phyloP scores from a whole-genome alignment of 805 yeast species.

The Dipodascus albidus region DNA sequence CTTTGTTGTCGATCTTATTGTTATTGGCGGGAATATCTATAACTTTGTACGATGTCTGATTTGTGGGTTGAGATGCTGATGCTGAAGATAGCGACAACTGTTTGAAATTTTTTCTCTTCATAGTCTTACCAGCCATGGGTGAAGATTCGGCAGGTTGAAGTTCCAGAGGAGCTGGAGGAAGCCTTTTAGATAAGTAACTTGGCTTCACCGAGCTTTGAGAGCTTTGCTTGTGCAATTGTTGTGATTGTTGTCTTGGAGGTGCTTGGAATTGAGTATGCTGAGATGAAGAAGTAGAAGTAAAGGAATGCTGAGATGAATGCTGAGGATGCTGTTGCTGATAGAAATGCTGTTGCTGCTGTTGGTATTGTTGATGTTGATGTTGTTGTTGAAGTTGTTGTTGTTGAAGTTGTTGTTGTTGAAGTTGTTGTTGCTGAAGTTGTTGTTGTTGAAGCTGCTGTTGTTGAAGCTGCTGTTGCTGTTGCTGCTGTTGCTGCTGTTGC shows the following conservation, averaged over 20 bases:
- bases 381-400: constrained; percentile 3
- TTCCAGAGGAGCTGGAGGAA: background rate
- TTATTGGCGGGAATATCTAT: constrained; percentile 1
- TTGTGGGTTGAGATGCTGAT: constrained; percentile 6
- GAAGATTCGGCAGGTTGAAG: background rate
- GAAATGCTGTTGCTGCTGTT: background rate
- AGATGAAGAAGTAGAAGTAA: no score
- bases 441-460: background rate
- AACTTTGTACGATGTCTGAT: background rate
- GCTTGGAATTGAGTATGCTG: background rate
- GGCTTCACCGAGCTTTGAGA: background rate
- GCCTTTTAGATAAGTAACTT: background rate
- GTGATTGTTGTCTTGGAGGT: background rate
- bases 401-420: constrained; percentile 5
- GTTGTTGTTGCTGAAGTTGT: constrained; percentile 3
- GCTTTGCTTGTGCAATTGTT: background rate
- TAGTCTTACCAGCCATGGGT: constrained; percentile 25
- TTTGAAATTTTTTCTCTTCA: constrained; percentile 50
- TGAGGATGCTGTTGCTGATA: background rate
- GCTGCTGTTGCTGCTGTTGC: background rate
- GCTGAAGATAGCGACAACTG: constrained; percentile 33
- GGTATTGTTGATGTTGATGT: constrained; percentile 3
- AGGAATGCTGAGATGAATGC: background rate
- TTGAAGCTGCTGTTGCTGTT: background rate
- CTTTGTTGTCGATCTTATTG: constrained; percentile 1